Evolutionary conservation across 1,284 basidiomycete genomes (phyloP).

Genomic region (Schizopora paradoxa): DNA sequence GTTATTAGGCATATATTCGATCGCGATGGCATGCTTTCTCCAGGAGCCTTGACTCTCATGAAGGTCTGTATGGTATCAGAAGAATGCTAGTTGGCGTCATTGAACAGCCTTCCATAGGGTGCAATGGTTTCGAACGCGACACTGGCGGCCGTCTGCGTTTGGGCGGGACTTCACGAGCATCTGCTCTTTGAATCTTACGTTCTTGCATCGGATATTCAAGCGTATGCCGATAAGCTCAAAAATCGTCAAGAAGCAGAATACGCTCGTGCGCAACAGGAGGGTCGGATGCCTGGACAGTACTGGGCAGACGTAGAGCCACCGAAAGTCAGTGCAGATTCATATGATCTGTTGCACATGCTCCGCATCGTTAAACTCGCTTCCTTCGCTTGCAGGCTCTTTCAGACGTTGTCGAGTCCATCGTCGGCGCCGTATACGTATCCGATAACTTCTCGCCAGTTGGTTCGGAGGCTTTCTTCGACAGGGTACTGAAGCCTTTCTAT

Average conservation of each 20-base stretch:
- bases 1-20: slow-evolving; percentile 67
- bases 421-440: slow-evolving; percentile 73
- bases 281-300: slow-evolving; percentile 55
- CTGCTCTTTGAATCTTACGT: slow-evolving; percentile 51
- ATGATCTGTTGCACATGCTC: background rate
- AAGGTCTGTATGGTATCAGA: slow-evolving; percentile 46
- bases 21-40: slow-evolving; percentile 54
- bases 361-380: background rate
- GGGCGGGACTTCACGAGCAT: slow-evolving; percentile 56
- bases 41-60: slow-evolving; percentile 67
- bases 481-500: slow-evolving; percentile 66
- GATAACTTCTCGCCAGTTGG: slow-evolving; percentile 59
- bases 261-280: slow-evolving; percentile 40
- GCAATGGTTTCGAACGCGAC: slow-evolving; percentile 78
- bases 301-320: slow-evolving; percentile 73
- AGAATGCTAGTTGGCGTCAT: too few relatives aligned
- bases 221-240: slow-evolving; percentile 49
- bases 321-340: slow-evolving; percentile 43
- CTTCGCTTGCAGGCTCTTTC: slow-evolving; percentile 58
- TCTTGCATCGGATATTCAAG: slow-evolving; percentile 44
- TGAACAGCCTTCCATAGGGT: too few relatives aligned
- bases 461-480: slow-evolving; percentile 58
- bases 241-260: slow-evolving; percentile 46
- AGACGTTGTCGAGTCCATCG: slow-evolving; percentile 70
- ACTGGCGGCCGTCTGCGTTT: slow-evolving; percentile 67